These are phyloP conservation scores for Geum urbanum DNA, from an alignment of 306 rosid species.

Conservation along the genomic window DNA sequence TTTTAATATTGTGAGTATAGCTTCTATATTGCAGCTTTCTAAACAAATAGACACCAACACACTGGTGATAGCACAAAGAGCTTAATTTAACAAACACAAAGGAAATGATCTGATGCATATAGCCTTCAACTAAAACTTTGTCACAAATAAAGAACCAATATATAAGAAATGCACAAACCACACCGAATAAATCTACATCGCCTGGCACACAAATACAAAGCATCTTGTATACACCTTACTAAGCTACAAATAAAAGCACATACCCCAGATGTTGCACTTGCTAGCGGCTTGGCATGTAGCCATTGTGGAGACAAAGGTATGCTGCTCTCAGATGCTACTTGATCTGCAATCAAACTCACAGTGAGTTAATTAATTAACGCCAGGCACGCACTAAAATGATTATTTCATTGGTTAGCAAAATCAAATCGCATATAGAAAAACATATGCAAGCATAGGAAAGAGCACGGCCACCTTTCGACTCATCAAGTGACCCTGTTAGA, in stretches of 20 bases:
- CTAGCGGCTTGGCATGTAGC: constrained; percentile 51
- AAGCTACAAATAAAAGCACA: constrained; percentile 9
- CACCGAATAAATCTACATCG: not conserved
- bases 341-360: constrained; percentile 41
- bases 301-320: constrained; percentile 75
- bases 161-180: not conserved
- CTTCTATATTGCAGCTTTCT: not conserved
- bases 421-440: not conserved
- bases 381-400: no score
- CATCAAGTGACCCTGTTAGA: constrained; percentile 35
- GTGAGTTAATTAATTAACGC: not conserved
- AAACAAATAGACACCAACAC: not conserved
- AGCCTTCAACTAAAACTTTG: not conserved
- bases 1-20: not conserved
- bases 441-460: not conserved
- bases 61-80: no score
- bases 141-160: not conserved
- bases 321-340: constrained; percentile 47
- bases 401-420: no score
- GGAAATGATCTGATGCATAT: no score
- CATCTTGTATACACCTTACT: not conserved
- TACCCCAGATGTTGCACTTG: constrained; percentile 47
- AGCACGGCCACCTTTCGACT: constrained; percentile 44
- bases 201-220: not conserved
- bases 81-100: no score